These are phyloP conservation scores for Pseudophaeomoniella oleicola DNA, from an alignment of 2,329 filamentous ascomycete genomes.

Conservation along the genomic window DNA sequence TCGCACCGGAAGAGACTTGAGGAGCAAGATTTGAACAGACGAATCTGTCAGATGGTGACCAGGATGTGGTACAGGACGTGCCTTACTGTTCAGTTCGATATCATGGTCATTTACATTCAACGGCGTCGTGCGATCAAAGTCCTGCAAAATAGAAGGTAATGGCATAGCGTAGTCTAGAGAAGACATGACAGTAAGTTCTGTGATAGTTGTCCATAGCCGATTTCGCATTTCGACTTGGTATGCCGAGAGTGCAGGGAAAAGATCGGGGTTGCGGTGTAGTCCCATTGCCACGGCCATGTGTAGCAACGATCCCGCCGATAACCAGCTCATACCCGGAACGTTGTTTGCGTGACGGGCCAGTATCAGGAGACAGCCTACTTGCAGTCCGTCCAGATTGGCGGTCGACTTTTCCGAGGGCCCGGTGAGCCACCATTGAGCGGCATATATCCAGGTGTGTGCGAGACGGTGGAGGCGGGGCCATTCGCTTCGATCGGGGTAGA, in stretches of 20 bases:
- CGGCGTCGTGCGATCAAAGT: conserved; percentile 19
- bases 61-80: conserved; percentile 6
- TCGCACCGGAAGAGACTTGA: conserved; percentile 9
- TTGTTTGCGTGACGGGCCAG: conserved; percentile 17
- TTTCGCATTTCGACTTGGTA: conserved; percentile 14
- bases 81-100: conserved; percentile 9
- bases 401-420: conserved; percentile 17
- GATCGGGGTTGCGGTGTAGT: conserved; percentile 17
- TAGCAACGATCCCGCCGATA: conserved; percentile 17
- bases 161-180: conserved; percentile 17
- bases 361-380: conserved; percentile 19
- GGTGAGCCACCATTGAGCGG: too few relatives aligned
- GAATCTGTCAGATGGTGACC: conserved; percentile 7
- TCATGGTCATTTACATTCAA: conserved; percentile 22
- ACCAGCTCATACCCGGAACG: conserved; percentile 19
- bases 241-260: conserved; percentile 9
- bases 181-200: conserved; percentile 18
- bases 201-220: conserved; percentile 20
- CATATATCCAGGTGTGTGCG: too few relatives aligned
- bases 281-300: conserved; percentile 17
- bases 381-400: conserved; percentile 16
- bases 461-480: too few relatives aligned
- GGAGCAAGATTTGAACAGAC: conserved; percentile 12
- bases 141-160: conserved; percentile 14
- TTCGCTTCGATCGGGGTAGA: too few relatives aligned